Base-by-base conservation (phyloP, 108 stramenopile species). In the Chaetoceros muelleri region DNA sequence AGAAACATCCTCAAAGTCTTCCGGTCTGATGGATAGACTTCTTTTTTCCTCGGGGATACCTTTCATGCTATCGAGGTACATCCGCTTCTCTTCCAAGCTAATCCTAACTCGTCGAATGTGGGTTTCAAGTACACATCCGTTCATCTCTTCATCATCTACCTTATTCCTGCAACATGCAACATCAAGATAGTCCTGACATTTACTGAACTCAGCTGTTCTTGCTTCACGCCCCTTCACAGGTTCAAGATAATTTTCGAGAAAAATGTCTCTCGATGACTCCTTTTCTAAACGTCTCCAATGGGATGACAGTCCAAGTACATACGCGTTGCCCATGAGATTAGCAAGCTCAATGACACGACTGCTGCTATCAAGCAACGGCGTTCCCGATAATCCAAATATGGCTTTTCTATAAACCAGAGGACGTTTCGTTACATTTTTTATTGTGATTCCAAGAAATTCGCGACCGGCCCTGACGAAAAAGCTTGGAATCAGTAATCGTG, bases 301-400 rank as follows among this genome's bases (percentile, higher is more conserved):
- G 16, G 47, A 53, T 1, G 79, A 73, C n/a, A 75, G 54, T 16
- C 78, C 76, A 30, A 73, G 75, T 44, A 88, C 26, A 57, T 88
- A 88, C 0, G 81, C 69, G 24, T 72, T 69, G 22, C 82, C 86
- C 78, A 87, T 87, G 40, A 87, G 50, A 56, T 76, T 84, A 1
- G 82, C 86, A 18, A 87, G 64, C 51, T 87, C 86, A 31, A 74
- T 80, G 1, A 87, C 82, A 17, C 86, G 58, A 30, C 70, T 76
- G 24, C 64, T 69, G 34, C 66, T 82, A 27, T 87, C 86, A 22
- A 87, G 58, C 20, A 87, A 64, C 0, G 86, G 86, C 0, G 86
- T 87, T 13, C 80, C 86, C 10, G 86, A 82, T 24, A 87, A 48
- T 3, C 86, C 86, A 66, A 76, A 87, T 13, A 87, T 71, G 10